phyloP scores from a whole-genome alignment of 1,284 basidiomycete species.

The Sparassis latifolia region DNA sequence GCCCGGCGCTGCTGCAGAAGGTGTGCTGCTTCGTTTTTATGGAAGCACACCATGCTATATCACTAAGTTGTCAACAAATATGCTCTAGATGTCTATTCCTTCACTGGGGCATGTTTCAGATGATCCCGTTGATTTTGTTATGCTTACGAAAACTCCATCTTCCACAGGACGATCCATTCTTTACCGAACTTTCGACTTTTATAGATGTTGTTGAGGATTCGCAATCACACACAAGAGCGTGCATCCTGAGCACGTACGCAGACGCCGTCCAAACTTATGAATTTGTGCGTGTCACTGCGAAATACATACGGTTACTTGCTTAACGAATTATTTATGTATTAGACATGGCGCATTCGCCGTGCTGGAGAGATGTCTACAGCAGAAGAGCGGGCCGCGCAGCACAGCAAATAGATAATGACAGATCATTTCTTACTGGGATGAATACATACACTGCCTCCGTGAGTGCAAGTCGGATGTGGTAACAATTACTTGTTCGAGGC shows the following conservation, averaged over 20 bases:
- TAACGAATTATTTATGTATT: background rate
- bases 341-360: conserved; percentile 19
- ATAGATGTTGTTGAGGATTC: conserved; percentile 25
- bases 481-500: too few species aligned
- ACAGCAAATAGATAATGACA: background rate
- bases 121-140: too few species aligned
- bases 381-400: background rate
- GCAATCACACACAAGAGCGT: background rate
- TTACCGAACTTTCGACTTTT: conserved; percentile 31
- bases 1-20: conserved; percentile 24
- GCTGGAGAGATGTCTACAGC: conserved; percentile 11
- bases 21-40: conserved; percentile 1
- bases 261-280: conserved; percentile 22
- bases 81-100: too few species aligned
- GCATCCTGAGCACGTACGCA: conserved; percentile 18
- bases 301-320: background rate
- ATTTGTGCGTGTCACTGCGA: conserved; percentile 9
- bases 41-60: background rate
- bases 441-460: too few species aligned
- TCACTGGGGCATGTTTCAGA: too few species aligned
- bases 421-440: too few species aligned
- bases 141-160: too few species aligned
- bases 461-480: too few species aligned
- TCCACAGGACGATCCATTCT: conserved; percentile 31
- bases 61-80: too few species aligned